A percentile compares a stretch with the other conserved stretches of the same genome.
Evolutionary conservation across 106 monocot genomes (phyloP).

Genomic region (Acanthochlamys bracteata): DNA sequence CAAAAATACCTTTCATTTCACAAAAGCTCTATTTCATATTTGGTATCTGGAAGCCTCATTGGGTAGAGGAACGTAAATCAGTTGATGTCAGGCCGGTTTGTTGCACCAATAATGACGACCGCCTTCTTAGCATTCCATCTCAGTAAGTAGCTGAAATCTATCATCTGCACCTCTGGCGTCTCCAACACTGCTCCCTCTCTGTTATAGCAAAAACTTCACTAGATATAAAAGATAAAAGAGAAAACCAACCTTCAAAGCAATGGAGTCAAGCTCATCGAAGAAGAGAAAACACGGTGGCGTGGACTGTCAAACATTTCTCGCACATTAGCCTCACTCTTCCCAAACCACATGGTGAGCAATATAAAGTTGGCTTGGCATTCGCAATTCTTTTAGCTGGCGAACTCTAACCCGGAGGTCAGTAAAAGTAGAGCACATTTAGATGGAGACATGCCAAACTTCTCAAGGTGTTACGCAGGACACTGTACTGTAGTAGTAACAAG

Average conservation of each 20-base stretch:
- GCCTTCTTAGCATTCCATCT: background rate
- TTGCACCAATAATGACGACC: background rate
- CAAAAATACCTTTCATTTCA: no score
- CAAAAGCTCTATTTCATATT: no score
- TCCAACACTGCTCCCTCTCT: background rate
- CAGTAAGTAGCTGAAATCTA: background rate
- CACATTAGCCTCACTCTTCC: background rate
- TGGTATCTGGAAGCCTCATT: background rate
- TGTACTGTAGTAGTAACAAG: slow-evolving; percentile 18
- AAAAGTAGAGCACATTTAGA: slow-evolving; percentile 26
- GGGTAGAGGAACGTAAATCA: background rate
- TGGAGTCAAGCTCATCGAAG: slow-evolving; percentile 1
- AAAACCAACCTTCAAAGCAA: background rate
- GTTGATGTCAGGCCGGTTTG: background rate
- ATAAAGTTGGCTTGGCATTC: background rate
- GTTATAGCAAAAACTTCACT: background rate
- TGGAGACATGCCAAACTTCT: slow-evolving; percentile 35
- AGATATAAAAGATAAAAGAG: background rate
- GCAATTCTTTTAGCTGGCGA: background rate
- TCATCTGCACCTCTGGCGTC: background rate
- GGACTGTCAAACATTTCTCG: background rate
- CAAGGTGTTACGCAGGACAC: slow-evolving; percentile 26
- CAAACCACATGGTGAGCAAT: background rate
- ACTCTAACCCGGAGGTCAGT: slow-evolving; percentile 13
- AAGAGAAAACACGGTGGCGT: background rate